These are phyloP conservation scores for Flaveria brownii DNA, from an alignment of 129 eudicot species.

Conservation along the genomic window DNA sequence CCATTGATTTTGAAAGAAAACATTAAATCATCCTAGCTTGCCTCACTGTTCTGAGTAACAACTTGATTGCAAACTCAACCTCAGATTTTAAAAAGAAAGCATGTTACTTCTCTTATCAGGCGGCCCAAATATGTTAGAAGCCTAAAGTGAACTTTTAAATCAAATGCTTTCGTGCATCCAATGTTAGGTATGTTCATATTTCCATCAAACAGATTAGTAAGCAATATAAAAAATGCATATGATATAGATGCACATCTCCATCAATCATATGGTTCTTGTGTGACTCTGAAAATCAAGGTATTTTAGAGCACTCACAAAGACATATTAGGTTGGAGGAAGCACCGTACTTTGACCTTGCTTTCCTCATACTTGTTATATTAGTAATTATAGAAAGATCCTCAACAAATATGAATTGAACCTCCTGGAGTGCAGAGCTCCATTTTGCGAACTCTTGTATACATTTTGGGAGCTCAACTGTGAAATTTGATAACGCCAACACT, in stretches of 20 bases:
- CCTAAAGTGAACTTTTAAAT: no score
- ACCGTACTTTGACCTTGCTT: conserved; percentile 2
- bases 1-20: no score
- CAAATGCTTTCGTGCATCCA: no score
- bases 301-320: conserved; percentile 12
- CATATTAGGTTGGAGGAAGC: conserved; percentile 13
- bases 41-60: no score
- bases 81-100: no score
- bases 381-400: conserved; percentile 76
- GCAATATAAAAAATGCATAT: not conserved
- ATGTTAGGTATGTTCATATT: no score
- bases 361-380: conserved; percentile 5
- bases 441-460: conserved; percentile 77
- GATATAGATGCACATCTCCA: conserved; percentile 74
- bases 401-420: conserved; percentile 71
- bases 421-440: conserved; percentile 92
- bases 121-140: no score
- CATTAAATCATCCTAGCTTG: no score
- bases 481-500: conserved; percentile 60
- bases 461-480: conserved; percentile 70
- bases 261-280: conserved; percentile 68
- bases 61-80: no score
- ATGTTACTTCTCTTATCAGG: no score
- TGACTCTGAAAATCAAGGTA: no score
- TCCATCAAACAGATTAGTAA: no score